phyloP scores from a whole-genome alignment of 2,329 filamentous ascomycete species.

The Penicillium sp. region DNA sequence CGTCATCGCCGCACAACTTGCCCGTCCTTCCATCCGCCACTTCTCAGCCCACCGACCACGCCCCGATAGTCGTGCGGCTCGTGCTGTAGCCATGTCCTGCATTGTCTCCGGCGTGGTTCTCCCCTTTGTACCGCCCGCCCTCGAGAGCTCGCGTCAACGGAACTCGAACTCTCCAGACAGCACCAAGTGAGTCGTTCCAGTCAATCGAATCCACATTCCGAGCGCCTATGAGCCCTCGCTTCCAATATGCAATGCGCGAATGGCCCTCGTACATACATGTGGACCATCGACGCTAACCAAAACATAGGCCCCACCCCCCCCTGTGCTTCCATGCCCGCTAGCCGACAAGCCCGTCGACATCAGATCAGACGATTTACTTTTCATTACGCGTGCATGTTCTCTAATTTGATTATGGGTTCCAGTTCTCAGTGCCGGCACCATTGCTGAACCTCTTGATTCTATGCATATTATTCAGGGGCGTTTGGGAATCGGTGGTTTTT shows the following conservation, averaged over 20 bases:
- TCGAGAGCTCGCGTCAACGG: constrained; percentile 53
- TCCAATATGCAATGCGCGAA: neutral
- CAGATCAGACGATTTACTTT: neutral
- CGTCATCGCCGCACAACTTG: constrained; percentile 32
- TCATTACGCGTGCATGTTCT: neutral
- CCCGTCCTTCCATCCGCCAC: constrained; percentile 49
- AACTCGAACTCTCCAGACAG: constrained; percentile 46
- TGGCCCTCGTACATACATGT: constrained; percentile 1
- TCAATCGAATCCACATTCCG: neutral
- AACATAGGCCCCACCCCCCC: constrained; percentile 46
- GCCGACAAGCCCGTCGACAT: neutral
- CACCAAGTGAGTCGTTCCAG: constrained; percentile 41
- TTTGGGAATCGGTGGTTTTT: constrained; percentile 29
- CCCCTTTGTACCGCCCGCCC: constrained; percentile 54
- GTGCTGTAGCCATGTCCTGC: constrained; percentile 50
- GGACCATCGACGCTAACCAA: constrained; percentile 18
- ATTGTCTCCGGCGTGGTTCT: constrained; percentile 52
- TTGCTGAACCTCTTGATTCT: constrained; percentile 10
- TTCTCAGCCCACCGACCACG: constrained; percentile 52
- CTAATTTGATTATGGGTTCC: neutral
- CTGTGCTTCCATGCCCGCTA: constrained; percentile 52
- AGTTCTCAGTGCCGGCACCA: constrained; percentile 25
- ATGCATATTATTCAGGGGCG: constrained; percentile 26
- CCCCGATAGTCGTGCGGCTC: constrained; percentile 47
- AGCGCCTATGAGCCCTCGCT: neutral